phyloP scores from a whole-genome alignment of 768 basidiomycete species.

The Lactarius sp. region DNA sequence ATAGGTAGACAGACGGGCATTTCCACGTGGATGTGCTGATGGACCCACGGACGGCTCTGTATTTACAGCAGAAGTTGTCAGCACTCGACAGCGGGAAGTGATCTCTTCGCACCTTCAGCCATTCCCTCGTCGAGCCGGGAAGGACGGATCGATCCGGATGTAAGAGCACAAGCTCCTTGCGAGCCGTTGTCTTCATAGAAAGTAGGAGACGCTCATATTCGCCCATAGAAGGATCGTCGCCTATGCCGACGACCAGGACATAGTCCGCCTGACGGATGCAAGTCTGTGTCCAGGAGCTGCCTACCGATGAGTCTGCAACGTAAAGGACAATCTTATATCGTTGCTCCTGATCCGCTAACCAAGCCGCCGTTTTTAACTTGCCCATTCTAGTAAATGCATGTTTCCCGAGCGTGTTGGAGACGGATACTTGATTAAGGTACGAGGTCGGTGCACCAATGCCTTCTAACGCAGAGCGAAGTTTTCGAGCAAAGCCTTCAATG shows the following conservation, averaged over 20 bases:
- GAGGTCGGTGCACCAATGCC: conserved; percentile 91
- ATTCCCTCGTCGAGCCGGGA: conserved; percentile 90
- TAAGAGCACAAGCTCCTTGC: conserved; percentile 91
- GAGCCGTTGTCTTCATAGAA: conserved; percentile 96
- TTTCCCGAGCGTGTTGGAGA: conserved; percentile 85
- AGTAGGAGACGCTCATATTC: conserved; percentile 92
- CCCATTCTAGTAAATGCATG: conserved; percentile 97
- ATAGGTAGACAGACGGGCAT: conserved; percentile 51
- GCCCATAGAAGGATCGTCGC: conserved; percentile 83
- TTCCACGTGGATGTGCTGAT: conserved; percentile 95
- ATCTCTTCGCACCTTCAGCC: conserved; percentile 68
- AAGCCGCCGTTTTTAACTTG: conserved; percentile 89
- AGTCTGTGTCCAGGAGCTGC: conserved; percentile 96
- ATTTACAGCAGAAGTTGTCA: conserved; percentile 14
- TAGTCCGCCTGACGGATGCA: conserved; percentile 97
- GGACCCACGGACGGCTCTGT: conserved; percentile 92
- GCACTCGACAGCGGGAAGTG: background rate
- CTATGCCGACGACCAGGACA: conserved; percentile 91
- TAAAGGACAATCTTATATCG: conserved; percentile 91
- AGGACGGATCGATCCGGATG: conserved; percentile 87
- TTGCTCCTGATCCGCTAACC: conserved; percentile 96
- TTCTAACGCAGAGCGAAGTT: conserved; percentile 83
- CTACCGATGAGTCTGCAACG: conserved; percentile 92
- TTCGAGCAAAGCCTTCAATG: conserved; percentile 83
- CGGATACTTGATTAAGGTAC: conserved; percentile 89